Evolutionary conservation across 1,284 basidiomycete genomes (phyloP), one percentile per base, ranked within the genome.

Genomic region (Puccinia novopanici): DNA sequence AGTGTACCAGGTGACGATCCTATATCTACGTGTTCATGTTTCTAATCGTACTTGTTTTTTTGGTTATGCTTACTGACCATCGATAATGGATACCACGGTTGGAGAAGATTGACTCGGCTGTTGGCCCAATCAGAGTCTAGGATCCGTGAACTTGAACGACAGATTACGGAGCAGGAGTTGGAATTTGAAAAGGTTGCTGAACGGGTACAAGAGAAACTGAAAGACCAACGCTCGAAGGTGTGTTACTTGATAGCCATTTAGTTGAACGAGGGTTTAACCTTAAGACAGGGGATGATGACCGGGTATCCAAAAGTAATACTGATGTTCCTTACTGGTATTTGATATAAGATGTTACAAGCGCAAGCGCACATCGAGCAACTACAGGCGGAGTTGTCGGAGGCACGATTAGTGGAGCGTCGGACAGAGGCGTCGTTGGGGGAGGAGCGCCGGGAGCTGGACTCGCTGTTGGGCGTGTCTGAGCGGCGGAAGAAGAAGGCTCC

Each of bases 141-240:
- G 42, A 73, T 59, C 30, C 61, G 34, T 34, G 68, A 73, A 22
- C 70, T 80, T 19, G 40, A 80, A 42, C 42, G 57, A 34, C 68
- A 63, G 24, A 71, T 80, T 3, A 48, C 42, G 9, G 77, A 80
- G 59, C 77, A 80, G 50, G 77, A 80, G 27, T 55, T n/a, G 8
- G 77, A 80, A 54, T 80, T 80, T 27, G 77, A 80, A 54, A 72
- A 24, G 34, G 77, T 80, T 34, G 77, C 77, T 13, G 77, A 80
- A 54, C 52, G 77, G 19, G 77, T 80, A 17, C 77, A 73, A 65
- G 68, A 61, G 3, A 80, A 80, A n/a, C 55, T 80, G 15, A 57
- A 73, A 61, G 67, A 72, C 19, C 77, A 80, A 54, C 52, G 70
- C 10, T 61, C 54, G 6, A 80, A 80, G 45, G 77, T 80, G n/a